Evolutionary conservation across 1,139 yeast species (phyloP), one percentile per base, ranked within the genome.

Genomic region (Kluyveromyces sp.): DNA sequence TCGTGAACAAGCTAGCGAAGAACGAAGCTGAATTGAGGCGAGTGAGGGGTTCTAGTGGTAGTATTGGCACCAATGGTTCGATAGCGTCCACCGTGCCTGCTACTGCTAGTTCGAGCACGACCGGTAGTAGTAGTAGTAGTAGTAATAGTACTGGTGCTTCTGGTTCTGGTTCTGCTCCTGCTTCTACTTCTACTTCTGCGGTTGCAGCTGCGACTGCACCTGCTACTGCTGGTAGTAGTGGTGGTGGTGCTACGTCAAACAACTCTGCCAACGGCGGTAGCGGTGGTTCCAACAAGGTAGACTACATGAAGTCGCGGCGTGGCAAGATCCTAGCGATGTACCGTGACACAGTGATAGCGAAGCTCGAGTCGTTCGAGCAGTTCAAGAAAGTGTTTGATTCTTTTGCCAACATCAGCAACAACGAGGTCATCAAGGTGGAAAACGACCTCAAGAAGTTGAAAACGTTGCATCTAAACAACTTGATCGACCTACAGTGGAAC

Each of bases 261-360:
- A 33, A 31, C 42, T 7, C 38, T 25, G 28, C 38, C 32, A 31
- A 39, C 46, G 33, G 41, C 45, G 25, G 15, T 21, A 30, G 32
- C 15, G 15, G 15, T 10, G 15, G 15, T 10, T 33, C 39, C 46
- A 45, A 40, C 7, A 42, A 42, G 30, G 32, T 36, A 8, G 48
- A 43, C 41, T 42, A 46, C 34, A 43, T 46, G 46, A 46, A 46
- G 30, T 32, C 44, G 33, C 48, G 46, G n/a, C 46, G 54, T 31
- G 56, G 45, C 10, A 46, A 54, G 40, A 49, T 54, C 28, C 45
- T 60, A 41, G 63, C 45, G 35, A 45, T 61, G 40, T 61, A 61
- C 48, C 50, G 65, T 26, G 64, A 61, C 49, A 61, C 65, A 5
- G 64, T 61, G 25, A 46, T 61, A 38, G 61, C 61, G 48, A 59